These are phyloP conservation scores for Botrytis cinerea DNA, from an alignment of 2,329 filamentous ascomycete genomes.

Conservation along the genomic window DNA sequence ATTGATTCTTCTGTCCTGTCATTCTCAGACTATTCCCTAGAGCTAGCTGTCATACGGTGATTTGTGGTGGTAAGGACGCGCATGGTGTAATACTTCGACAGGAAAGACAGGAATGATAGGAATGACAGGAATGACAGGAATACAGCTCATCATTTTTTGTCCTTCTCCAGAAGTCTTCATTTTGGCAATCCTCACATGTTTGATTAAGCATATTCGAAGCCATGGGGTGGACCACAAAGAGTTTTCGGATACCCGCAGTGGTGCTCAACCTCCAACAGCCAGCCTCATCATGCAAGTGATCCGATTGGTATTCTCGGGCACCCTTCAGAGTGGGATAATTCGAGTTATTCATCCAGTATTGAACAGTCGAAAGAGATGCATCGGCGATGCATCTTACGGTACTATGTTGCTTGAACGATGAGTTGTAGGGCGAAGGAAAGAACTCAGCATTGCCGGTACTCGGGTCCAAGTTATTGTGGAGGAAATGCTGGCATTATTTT, in stretches of 20 bases:
- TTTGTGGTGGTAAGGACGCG: background rate
- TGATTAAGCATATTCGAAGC: background rate
- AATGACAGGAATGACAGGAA: slow-evolving; percentile 1
- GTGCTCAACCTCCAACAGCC: background rate
- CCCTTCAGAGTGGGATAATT: background rate
- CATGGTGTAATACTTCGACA: background rate
- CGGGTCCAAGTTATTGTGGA: background rate
- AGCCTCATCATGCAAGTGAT: slow-evolving; percentile 4
- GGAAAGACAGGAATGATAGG: slow-evolving; percentile 1
- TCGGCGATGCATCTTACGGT: slow-evolving; percentile 4
- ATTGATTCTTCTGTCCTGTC: background rate
- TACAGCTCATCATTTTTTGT: background rate
- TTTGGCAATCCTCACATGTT: background rate
- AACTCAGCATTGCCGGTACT: background rate
- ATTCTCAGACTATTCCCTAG: background rate
- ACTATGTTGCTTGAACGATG: background rate
- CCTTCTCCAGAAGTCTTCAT: background rate
- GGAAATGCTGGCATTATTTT: background rate
- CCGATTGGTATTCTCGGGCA: background rate
- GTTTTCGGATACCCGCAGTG: background rate
- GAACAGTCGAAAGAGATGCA: background rate
- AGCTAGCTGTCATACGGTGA: background rate
- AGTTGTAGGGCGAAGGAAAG: background rate
- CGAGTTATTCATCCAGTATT: background rate
- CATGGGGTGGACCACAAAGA: background rate